Evolutionary conservation across 495 filamentous ascomycete genomes (phyloP), one percentile per base, ranked within the genome.

Genomic region (Bryoglossum gracile): DNA sequence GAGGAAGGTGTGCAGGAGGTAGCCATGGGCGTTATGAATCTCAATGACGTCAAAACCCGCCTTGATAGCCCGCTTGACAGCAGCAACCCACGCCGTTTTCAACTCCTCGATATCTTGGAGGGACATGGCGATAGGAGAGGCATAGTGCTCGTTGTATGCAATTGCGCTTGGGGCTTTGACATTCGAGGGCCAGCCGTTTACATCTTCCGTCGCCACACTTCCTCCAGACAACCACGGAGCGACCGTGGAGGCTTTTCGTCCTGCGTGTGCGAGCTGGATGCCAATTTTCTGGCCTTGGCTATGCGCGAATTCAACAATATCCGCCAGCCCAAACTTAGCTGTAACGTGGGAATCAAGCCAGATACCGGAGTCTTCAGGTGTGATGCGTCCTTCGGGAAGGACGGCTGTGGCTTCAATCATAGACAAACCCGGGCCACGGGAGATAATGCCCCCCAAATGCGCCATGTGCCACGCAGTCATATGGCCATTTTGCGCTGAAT

Each of bases 331-430:
- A 22, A 69, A 72, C 44, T 88, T 54, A 0, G 73, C 74, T 21
- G 67, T 78, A 54, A 87, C 78, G 49, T 89, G 87, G 0, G 68
- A 71, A 60, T 91, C 86, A 38, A 78, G 70, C 86, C 86, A 92
- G 14, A 91, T 61, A 4, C 87, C 86, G 2, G 69, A 59, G 55
- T 83, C 80, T 50, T 86, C 70, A 0, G 86, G 86, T 0, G 84
- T 82, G 65, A 91, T 90, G 2, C 87, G 72, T n/a, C 87, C 87
- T 50, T 88, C 71, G 6, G 86, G 70, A 0, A 71, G 60, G 6
- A 91, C 83, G 19, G 77, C 73, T 0, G 84, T 86, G 10, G 86
- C 84, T 65, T 92, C 87, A 24, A 89, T 72, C 51, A 88, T 79
- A 36, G 78, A 61, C 8, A 87, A 67, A 1, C 79, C 83, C 0